A percentile compares a stretch with the other conserved stretches of the same genome.
Conservation (phyloP, 2,329 filamentous ascomycete genomes). For the Orbilia quercus region DNA sequence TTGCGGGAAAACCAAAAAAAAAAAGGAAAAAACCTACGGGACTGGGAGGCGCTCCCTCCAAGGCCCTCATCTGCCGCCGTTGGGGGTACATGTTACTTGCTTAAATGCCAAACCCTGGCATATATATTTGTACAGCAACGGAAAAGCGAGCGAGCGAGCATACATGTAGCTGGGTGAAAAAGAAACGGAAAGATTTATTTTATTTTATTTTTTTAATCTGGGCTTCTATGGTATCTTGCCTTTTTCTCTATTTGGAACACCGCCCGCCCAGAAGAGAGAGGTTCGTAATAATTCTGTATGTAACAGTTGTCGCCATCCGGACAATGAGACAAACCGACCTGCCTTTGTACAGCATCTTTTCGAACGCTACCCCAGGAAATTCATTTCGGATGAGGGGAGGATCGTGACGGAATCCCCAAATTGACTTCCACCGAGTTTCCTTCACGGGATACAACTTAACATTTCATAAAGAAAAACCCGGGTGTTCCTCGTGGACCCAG, state of each 20-base stretch:
- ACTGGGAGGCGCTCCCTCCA: slow-evolving; percentile 44
- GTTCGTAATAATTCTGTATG: neutral
- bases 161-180: slow-evolving; percentile 27
- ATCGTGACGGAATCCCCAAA: neutral
- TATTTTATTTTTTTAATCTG: too few species aligned
- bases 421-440: slow-evolving; percentile 18
- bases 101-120: slow-evolving; percentile 45
- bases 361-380: slow-evolving; percentile 32
- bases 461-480: neutral
- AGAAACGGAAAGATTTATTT: slow-evolving; percentile 43
- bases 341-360: slow-evolving; percentile 13
- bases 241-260: slow-evolving; percentile 1
- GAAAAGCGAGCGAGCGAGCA: slow-evolving; percentile 9
- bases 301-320: slow-evolving; percentile 31
- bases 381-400: too few species aligned
- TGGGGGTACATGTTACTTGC: slow-evolving; percentile 25
- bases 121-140: slow-evolving; percentile 42
- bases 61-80: slow-evolving; percentile 48
- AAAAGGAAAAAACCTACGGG: slow-evolving; percentile 22
- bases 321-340: slow-evolving; percentile 44
- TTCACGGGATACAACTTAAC: slow-evolving; percentile 4
- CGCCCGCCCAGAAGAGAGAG: too few species aligned
- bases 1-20: slow-evolving; percentile 33
- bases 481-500: slow-evolving; percentile 5
- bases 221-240: too few species aligned